Evolutionary conservation across 495 filamentous ascomycete species (phyloP).

Genomic region (Podospora appendiculata): DNA sequence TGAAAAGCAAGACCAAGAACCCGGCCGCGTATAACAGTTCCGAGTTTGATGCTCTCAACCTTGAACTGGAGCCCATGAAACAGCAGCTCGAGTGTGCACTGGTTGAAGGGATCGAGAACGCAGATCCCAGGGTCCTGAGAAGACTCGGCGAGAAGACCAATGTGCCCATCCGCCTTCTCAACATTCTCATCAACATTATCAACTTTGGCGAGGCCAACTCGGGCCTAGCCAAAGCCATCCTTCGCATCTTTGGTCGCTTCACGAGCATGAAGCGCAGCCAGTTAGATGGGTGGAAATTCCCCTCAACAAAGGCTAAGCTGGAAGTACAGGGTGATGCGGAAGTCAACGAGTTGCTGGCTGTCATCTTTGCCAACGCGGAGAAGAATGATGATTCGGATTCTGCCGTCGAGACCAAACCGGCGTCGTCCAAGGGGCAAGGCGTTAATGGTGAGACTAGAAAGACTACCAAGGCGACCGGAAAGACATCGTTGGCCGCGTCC

Average conservation of each 20-base stretch:
- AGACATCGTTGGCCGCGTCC: not conserved
- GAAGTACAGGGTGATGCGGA: constrained; percentile 59
- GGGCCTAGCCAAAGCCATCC: constrained; percentile 51
- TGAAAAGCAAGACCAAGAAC: constrained; percentile 6
- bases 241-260: constrained; percentile 59
- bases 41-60: constrained; percentile 11
- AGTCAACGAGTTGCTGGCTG: constrained; percentile 38
- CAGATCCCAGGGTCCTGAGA: constrained; percentile 32
- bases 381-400: constrained; percentile 18
- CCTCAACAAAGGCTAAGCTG: constrained; percentile 53
- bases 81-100: constrained; percentile 14
- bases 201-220: constrained; percentile 59
- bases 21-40: not conserved
- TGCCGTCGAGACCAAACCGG: constrained; percentile 3
- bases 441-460: constrained; percentile 4
- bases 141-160: constrained; percentile 37
- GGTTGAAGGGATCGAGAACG: constrained; percentile 7
- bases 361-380: constrained; percentile 30
- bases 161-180: constrained; percentile 46
- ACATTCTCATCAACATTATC: constrained; percentile 57
- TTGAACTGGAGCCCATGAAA: constrained; percentile 5
- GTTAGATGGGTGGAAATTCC: constrained; percentile 59
- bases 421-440: constrained; percentile 1
- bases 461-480: constrained; percentile 1
- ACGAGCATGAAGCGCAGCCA: constrained; percentile 52